Conservation (phyloP, 495 filamentous ascomycete species). For the Neurospora tetrasperma region DNA sequence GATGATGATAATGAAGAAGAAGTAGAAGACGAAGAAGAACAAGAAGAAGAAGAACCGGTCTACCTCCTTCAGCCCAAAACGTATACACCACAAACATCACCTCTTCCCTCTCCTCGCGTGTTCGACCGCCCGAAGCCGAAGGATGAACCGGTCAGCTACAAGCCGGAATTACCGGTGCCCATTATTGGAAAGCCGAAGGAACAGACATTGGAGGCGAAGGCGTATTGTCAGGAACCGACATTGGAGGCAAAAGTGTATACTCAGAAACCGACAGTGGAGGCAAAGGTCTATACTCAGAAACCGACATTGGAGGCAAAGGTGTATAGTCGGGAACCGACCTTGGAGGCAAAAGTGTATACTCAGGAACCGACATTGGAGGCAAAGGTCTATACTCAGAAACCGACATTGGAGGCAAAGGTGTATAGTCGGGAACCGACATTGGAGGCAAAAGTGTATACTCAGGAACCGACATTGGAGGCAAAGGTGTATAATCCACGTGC, state of each 20-base stretch:
- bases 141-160: background rate
- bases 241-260: conserved; percentile 4
- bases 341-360: background rate
- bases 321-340: no score
- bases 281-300: background rate
- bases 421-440: background rate
- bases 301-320: background rate
- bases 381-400: background rate
- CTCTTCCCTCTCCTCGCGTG: conserved; percentile 34
- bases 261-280: background rate
- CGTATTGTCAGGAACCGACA: background rate
- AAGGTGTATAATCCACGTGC: background rate
- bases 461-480: no score
- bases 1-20: background rate
- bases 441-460: no score
- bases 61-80: conserved; percentile 43
- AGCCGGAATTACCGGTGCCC: background rate
- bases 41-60: conserved; percentile 25
- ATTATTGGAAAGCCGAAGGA: conserved; percentile 1
- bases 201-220: conserved; percentile 3
- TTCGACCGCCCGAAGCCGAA: conserved; percentile 5
- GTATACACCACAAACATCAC: conserved; percentile 41
- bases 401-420: conserved; percentile 1
- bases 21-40: conserved; percentile 19
- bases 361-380: conserved; percentile 1